These are phyloP conservation scores for Penicillium verhagenii DNA, from an alignment of 495 filamentous ascomycete genomes.

Conservation along the genomic window DNA sequence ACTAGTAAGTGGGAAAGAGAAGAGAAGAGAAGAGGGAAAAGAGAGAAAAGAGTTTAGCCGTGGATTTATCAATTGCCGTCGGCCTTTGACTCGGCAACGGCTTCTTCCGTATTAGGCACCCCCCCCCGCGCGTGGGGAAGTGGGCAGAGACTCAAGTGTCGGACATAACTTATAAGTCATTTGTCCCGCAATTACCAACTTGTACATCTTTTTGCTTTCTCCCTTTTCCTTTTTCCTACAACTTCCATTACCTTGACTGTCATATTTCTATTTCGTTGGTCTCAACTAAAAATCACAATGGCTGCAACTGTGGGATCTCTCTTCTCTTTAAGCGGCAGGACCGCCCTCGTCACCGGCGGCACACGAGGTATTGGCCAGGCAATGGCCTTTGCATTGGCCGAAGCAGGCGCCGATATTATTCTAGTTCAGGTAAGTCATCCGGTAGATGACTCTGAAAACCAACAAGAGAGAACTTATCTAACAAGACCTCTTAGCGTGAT, in stretches of 20 bases:
- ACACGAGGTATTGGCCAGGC: slow-evolving; percentile 85
- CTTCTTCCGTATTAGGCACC: not conserved
- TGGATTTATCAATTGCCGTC: not conserved
- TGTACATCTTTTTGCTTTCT: not conserved
- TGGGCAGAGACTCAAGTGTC: too few species aligned
- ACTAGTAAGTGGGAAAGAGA: too few species aligned
- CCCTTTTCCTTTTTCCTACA: not conserved
- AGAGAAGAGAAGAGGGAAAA: too few species aligned
- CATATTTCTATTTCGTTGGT: not conserved
- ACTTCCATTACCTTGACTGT: too few species aligned
- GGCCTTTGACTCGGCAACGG: not conserved
- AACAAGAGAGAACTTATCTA: not conserved
- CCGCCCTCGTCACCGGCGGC: slow-evolving; percentile 82
- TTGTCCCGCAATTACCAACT: too few species aligned
- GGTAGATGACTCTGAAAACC: not conserved
- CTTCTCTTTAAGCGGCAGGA: slow-evolving; percentile 55
- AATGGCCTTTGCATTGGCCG: slow-evolving; percentile 77
- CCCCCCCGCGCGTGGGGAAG: slow-evolving; percentile 5
- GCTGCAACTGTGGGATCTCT: slow-evolving; percentile 30
- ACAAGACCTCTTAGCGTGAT: slow-evolving; percentile 57
- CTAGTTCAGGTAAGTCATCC: slow-evolving; percentile 48
- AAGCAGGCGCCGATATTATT: slow-evolving; percentile 81
- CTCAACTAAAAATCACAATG: slow-evolving; percentile 20
- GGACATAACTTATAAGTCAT: slow-evolving; percentile 6
- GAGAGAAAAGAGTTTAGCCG: not conserved